Evolutionary conservation across 2,329 filamentous ascomycete genomes (phyloP).

Genomic region (Pseudogymnoascus sp.): DNA sequence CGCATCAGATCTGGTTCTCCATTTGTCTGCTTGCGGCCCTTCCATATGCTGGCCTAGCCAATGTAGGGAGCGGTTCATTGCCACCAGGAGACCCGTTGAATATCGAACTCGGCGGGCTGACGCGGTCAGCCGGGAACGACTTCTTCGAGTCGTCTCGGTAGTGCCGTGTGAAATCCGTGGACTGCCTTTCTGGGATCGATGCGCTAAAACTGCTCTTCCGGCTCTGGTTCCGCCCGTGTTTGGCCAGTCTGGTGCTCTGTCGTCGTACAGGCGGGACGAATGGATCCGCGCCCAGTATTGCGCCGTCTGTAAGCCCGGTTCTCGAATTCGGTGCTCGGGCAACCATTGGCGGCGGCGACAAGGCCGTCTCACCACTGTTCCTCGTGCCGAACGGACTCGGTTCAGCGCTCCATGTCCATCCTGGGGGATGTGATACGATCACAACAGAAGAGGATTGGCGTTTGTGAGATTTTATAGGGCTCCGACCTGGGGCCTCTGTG

Average conservation of each 20-base stretch:
- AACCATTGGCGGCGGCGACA: slow-evolving; percentile 37
- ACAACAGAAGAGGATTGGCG: slow-evolving; percentile 4
- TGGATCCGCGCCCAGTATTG: slow-evolving; percentile 50
- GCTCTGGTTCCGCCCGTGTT: slow-evolving; percentile 29
- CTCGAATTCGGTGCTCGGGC: slow-evolving; percentile 55
- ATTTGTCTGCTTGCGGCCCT: neutral
- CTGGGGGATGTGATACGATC: neutral
- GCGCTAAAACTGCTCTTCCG: slow-evolving; percentile 24
- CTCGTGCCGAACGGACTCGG: slow-evolving; percentile 24
- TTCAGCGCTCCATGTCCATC: slow-evolving; percentile 3
- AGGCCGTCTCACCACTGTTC: slow-evolving; percentile 11
- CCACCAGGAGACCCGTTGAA: neutral
- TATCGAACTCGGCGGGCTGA: slow-evolving; percentile 1
- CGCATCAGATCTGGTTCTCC: neutral
- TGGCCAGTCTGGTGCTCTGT: slow-evolving; percentile 45
- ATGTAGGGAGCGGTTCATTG: neutral
- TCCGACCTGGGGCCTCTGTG: slow-evolving; percentile 20
- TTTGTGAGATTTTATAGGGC: slow-evolving; percentile 16
- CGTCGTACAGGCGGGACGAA: slow-evolving; percentile 46
- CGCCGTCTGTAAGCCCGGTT: slow-evolving; percentile 52
- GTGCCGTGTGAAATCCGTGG: neutral
- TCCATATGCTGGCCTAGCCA: neutral
- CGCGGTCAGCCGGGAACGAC: neutral
- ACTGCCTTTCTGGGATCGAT: neutral
- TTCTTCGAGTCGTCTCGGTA: slow-evolving; percentile 1